Evolutionary conservation across 768 basidiomycete species (phyloP), one percentile per base, ranked within the genome.

Genomic region (Lactarius trivialis): DNA sequence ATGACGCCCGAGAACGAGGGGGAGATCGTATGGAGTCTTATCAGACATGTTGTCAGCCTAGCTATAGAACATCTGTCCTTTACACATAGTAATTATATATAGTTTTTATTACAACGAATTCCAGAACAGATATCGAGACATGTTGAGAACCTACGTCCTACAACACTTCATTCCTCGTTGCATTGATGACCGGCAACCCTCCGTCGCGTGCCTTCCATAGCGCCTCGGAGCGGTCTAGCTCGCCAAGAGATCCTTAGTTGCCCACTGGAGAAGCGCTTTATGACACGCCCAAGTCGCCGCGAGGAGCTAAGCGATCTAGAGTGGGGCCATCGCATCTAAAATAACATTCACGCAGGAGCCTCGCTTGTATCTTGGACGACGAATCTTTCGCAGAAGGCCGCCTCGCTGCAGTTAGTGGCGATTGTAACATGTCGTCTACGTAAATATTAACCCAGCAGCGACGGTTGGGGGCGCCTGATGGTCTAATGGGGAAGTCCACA

Each of bases 381-480:
- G 61, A 63, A 63, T 63, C 61, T 58, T 63, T 56, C 49, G 53
- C 61, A 63, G 61, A 63, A 63, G 61, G 52, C 52, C 54, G 61
- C 61, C 61, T 63, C 61, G 57, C 61, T 55, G 61, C 61, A 48
- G 43, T 39, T 48, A 55, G 57, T 48, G 58, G 61, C 61, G 61
- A 63, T 63, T 53, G 53, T 56, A 58, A 63, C 61, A 58, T 58
- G 43, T 57, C 45, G 57, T 49, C 61, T 63, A 63, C 61, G 61
- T 63, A 63, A 63, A 58, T 43, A 48, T 58, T 58, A 51, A 39
- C 41, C 45, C 53, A 52, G 61, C 52, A 58, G 57, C 61, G 45
- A 63, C 30, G n/a, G 57, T 30, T 58, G 61, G 45, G 33, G 57
- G 45, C 57, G 36, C 57, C 51, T 48, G 26, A 55, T 30, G 11